phyloP scores from a whole-genome alignment of 352 stramenopile genomes.

The Phytopythium oedochilum region DNA sequence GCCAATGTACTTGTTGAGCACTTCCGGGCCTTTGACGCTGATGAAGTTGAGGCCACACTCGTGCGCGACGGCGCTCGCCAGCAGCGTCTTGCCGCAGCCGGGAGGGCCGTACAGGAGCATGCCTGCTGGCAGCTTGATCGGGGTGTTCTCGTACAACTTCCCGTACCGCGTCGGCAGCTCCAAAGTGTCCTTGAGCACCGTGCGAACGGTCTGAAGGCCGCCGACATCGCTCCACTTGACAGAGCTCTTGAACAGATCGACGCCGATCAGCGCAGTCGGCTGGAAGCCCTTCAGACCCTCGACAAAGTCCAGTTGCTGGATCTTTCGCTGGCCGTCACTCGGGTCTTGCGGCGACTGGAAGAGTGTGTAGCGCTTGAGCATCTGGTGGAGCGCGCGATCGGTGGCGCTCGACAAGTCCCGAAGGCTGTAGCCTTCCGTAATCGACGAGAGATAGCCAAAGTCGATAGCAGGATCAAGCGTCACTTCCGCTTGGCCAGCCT shows the following conservation, averaged over 20 bases:
- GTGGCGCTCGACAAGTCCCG: constrained; percentile 69
- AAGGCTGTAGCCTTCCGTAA: constrained; percentile 80
- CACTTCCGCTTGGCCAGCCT: constrained; percentile 8
- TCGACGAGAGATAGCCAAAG: constrained; percentile 47
- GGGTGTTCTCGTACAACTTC: constrained; percentile 78
- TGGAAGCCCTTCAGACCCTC: constrained; percentile 77
- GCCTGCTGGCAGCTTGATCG: constrained; percentile 80
- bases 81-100: constrained; percentile 88
- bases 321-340: constrained; percentile 9
- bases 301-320: constrained; percentile 67
- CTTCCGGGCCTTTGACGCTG: constrained; percentile 87
- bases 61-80: constrained; percentile 83
- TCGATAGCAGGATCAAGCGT: constrained; percentile 53
- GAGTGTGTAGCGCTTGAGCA: constrained; percentile 40
- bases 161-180: constrained; percentile 78
- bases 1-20: constrained; percentile 91
- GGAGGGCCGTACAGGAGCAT: constrained; percentile 89
- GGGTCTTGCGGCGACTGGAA: constrained; percentile 6
- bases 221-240: constrained; percentile 87
- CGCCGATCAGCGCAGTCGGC: constrained; percentile 70
- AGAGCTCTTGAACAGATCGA: constrained; percentile 83
- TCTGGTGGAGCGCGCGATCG: constrained; percentile 62
- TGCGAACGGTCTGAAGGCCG: constrained; percentile 70
- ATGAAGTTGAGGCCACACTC: constrained; percentile 90
- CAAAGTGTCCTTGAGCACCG: constrained; percentile 87